Conservation (phyloP, 75 land plant genomes). For the Chamaecyparis obtusa region DNA sequence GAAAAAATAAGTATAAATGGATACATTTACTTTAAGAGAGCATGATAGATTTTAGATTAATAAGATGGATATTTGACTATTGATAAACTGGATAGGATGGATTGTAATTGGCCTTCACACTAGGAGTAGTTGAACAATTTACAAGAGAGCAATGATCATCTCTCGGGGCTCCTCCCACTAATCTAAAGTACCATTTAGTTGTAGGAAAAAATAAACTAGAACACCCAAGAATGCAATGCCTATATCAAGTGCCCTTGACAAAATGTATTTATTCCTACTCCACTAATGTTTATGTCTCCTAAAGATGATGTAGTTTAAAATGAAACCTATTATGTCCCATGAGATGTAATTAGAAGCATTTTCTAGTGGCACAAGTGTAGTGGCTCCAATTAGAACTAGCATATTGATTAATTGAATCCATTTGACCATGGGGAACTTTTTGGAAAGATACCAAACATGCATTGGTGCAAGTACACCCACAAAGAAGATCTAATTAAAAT, state of each 20-base stretch:
- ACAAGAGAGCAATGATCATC: slow-evolving; percentile 26
- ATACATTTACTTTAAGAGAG: no score
- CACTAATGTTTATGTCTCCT: slow-evolving; percentile 53
- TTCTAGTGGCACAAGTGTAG: slow-evolving; percentile 51
- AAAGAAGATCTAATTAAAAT: slow-evolving; percentile 56
- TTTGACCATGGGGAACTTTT: slow-evolving; percentile 27
- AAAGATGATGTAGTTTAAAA: slow-evolving; percentile 52
- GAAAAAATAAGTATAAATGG: no score
- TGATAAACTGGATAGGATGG: slow-evolving; percentile 9
- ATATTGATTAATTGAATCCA: slow-evolving; percentile 56
- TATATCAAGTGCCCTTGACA: slow-evolving; percentile 68
- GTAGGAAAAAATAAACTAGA: slow-evolving; percentile 31
- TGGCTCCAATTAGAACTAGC: slow-evolving; percentile 50
- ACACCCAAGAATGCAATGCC: slow-evolving; percentile 74
- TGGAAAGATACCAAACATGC: slow-evolving; percentile 38
- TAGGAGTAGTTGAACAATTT: slow-evolving; percentile 26
- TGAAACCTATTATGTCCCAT: slow-evolving; percentile 51
- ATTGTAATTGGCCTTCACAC: not conserved
- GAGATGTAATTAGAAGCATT: slow-evolving; percentile 46
- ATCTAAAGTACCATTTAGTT: not conserved
- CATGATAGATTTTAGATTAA: no score
- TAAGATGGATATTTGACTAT: no score
- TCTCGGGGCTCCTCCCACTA: slow-evolving; percentile 19
- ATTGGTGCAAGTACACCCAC: slow-evolving; percentile 50
- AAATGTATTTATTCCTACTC: slow-evolving; percentile 57